Percentiles rank a stretch among this genome's conserved stretches.
These are phyloP conservation scores for Salix udensis DNA, from an alignment of 345 rosid species.

Conservation along the genomic window DNA sequence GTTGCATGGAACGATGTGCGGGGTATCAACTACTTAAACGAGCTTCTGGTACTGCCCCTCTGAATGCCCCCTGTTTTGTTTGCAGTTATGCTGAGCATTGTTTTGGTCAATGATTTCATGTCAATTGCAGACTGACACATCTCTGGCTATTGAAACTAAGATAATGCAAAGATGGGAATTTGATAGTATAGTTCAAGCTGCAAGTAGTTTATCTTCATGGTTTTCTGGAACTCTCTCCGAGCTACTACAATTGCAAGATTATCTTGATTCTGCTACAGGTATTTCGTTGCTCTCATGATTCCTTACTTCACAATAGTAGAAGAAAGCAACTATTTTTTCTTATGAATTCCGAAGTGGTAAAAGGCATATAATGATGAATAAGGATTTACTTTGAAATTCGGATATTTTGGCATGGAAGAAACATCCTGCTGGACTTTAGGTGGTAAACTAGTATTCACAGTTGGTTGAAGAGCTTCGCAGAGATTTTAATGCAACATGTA, in stretches of 20 bases:
- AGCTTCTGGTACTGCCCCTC: conserved; percentile 71
- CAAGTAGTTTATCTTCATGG: conserved; percentile 59
- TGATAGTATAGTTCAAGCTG: conserved; percentile 81
- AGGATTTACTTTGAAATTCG: neutral
- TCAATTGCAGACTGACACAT: conserved; percentile 77
- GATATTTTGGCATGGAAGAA: neutral
- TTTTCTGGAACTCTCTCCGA: conserved; percentile 70
- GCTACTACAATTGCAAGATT: conserved; percentile 44
- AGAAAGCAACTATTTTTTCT: neutral
- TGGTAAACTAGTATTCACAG: neutral
- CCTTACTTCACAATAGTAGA: neutral
- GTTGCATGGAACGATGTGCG: conserved; percentile 75
- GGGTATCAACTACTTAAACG: conserved; percentile 84
- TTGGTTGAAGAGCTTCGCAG: neutral
- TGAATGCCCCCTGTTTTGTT: conserved; percentile 4
- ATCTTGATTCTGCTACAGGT: conserved; percentile 62
- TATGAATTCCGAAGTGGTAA: conserved; percentile 1
- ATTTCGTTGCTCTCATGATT: conserved; percentile 11
- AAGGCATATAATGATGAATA: conserved; percentile 1
- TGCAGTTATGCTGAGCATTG: conserved; percentile 2
- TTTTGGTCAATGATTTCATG: conserved; percentile 27
- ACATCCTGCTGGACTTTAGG: neutral
- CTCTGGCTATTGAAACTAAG: conserved; percentile 85
- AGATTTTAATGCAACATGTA: neutral
- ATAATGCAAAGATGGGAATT: conserved; percentile 96